Percentiles rank a stretch among this genome's conserved stretches.
These are phyloP conservation scores for Eutrema yunnanense DNA, from an alignment of 345 rosid genomes.

Conservation along the genomic window DNA sequence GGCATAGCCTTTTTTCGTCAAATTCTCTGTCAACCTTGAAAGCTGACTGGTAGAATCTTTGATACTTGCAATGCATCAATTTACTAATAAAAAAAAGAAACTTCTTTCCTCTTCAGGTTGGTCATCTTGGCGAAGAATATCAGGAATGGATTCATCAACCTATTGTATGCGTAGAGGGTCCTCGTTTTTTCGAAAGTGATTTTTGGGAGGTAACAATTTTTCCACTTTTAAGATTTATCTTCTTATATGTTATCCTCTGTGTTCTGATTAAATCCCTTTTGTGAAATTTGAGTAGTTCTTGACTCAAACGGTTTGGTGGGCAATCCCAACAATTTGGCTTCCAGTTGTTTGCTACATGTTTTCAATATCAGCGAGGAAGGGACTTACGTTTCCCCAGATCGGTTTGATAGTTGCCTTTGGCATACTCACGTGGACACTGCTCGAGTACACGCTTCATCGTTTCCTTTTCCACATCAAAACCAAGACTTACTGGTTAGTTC, in stretches of 20 bases:
- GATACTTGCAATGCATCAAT: background rate
- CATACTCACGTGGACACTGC: conserved; percentile 74
- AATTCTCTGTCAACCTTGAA: background rate
- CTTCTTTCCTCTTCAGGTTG: conserved; percentile 51
- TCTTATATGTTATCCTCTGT: background rate
- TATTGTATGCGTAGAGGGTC: conserved; percentile 83
- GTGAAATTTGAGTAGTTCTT: conserved; percentile 50
- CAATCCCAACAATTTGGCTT: conserved; percentile 84
- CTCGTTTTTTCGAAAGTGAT: conserved; percentile 83
- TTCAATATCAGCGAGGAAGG: conserved; percentile 58
- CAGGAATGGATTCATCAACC: conserved; percentile 99
- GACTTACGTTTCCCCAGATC: conserved; percentile 49
- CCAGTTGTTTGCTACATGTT: conserved; percentile 67
- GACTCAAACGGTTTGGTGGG: conserved; percentile 97
- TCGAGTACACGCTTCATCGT: conserved; percentile 89
- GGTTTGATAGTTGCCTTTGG: conserved; percentile 57
- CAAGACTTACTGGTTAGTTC: conserved; percentile 72
- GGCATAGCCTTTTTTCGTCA: background rate
- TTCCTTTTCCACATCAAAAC: conserved; percentile 94
- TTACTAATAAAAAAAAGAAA: background rate
- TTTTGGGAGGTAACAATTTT: conserved; percentile 70
- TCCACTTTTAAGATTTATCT: background rate
- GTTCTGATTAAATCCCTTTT: background rate
- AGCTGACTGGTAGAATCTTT: background rate
- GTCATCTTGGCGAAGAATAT: conserved; percentile 93